phyloP scores from a whole-genome alignment of 345 rosid species.

The Eucalyptus cloeziana region DNA sequence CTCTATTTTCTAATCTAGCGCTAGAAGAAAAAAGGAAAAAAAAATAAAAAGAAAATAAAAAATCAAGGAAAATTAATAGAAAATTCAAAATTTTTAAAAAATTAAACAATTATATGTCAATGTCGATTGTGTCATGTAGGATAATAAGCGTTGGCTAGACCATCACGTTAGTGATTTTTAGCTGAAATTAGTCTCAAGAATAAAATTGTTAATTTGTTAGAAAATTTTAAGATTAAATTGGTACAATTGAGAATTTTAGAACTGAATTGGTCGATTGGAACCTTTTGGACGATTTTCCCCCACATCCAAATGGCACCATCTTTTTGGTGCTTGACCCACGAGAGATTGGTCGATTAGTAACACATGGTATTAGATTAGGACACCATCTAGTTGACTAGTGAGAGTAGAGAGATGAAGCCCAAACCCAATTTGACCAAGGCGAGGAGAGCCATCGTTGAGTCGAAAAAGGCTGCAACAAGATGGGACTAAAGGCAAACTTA shows the following conservation, averaged over 20 bases:
- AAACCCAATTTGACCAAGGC: not conserved
- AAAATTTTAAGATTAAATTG: too few relatives aligned
- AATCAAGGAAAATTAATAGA: too few relatives aligned
- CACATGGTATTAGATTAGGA: not conserved
- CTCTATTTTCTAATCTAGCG: not conserved
- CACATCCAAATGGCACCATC: not conserved
- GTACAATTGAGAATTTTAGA: not conserved
- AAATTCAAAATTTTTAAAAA: too few relatives aligned
- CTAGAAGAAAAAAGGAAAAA: too few relatives aligned
- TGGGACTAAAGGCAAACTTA: not conserved
- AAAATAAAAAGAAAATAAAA: too few relatives aligned
- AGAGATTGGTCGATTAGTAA: not conserved
- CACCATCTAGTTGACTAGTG: not conserved
- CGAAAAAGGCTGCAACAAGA: not conserved
- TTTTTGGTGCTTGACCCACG: not conserved
- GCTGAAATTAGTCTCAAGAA: not conserved
- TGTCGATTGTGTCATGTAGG: not conserved
- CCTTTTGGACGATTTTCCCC: not conserved
- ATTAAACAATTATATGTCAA: too few relatives aligned
- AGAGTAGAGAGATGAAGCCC: not conserved
- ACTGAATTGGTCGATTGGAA: not conserved
- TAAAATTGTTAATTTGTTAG: not conserved
- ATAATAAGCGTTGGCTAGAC: rapidly evolving
- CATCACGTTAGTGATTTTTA: not conserved
- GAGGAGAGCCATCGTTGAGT: not conserved